Evolutionary conservation across 306 rosid species (phyloP).

Genomic region (Rosa lucieae): DNA sequence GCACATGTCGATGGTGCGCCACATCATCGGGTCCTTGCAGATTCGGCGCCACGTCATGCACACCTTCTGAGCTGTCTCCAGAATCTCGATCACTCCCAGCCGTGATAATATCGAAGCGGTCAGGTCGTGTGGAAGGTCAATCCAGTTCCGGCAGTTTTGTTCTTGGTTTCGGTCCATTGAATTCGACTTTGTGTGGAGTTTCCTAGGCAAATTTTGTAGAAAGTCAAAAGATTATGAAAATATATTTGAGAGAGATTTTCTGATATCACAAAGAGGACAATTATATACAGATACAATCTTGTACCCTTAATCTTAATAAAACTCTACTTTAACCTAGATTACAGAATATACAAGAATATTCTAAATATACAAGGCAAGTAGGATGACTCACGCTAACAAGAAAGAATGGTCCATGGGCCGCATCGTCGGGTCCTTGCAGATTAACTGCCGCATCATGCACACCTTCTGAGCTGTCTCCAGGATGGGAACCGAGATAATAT

Average conservation of each 20-base stretch:
- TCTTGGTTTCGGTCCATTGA: not conserved
- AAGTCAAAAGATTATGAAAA: too few species aligned
- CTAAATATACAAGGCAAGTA: too few species aligned
- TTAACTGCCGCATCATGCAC: constrained; percentile 48
- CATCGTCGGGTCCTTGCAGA: constrained; percentile 49
- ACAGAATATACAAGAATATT: too few species aligned
- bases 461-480: constrained; percentile 35
- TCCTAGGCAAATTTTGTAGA: not conserved
- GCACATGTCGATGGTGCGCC: constrained; percentile 46
- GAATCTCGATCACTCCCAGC: constrained; percentile 39
- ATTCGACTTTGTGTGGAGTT: too few species aligned
- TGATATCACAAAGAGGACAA: too few species aligned
- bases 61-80: constrained; percentile 34
- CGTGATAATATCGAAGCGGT: constrained; percentile 36
- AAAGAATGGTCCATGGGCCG: constrained; percentile 24
- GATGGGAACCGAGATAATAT: constrained; percentile 34
- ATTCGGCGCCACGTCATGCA: constrained; percentile 54
- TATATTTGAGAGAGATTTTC: too few species aligned
- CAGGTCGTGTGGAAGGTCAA: constrained; percentile 53
- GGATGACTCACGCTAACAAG: too few species aligned
- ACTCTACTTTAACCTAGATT: too few species aligned
- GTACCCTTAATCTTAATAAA: too few species aligned
- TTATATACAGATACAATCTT: too few species aligned
- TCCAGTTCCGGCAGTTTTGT: constrained; percentile 31
- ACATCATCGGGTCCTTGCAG: constrained; percentile 52